phyloP scores from a whole-genome alignment of 805 yeast species.

The Wickerhamiella allomyrinae region DNA sequence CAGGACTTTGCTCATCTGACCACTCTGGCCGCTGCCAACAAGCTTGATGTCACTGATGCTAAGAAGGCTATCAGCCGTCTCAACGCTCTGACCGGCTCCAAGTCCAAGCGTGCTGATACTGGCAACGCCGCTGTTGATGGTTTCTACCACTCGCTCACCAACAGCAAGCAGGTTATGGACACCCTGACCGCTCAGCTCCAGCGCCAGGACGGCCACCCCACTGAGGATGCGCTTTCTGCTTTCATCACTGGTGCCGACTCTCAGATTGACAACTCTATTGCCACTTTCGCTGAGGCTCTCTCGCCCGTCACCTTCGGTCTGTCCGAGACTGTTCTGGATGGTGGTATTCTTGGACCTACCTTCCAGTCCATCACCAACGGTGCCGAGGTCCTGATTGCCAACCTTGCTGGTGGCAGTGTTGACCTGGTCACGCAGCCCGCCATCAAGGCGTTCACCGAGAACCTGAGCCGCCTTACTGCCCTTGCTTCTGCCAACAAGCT shows the following conservation, averaged over 20 bases:
- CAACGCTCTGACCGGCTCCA: not conserved
- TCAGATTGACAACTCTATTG: constrained; percentile 22
- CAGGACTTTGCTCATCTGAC: constrained; percentile 9
- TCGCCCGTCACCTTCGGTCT: constrained; percentile 5
- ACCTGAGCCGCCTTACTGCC: not conserved
- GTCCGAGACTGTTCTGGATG: constrained; percentile 3
- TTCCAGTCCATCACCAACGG: constrained; percentile 18
- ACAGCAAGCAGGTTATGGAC: constrained; percentile 14
- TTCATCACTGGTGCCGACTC: constrained; percentile 24
- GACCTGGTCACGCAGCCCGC: constrained; percentile 7
- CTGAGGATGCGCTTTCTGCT: constrained; percentile 14
- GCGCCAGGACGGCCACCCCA: constrained; percentile 15
- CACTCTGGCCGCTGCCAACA: constrained; percentile 11
- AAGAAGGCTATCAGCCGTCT: constrained; percentile 1
- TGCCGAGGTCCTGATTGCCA: constrained; percentile 15
- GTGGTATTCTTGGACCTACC: constrained; percentile 13
- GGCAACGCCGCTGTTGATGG: constrained; percentile 10
- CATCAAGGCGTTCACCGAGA: constrained; percentile 1
- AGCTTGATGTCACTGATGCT: constrained; percentile 5
- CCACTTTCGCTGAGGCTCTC: constrained; percentile 10
- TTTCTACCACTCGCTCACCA: constrained; percentile 12
- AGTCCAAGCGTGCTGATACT: not conserved
- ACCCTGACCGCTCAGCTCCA: constrained; percentile 13
- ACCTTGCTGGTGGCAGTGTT: constrained; percentile 8
- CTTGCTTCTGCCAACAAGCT: not conserved